These are phyloP conservation scores for Linanthus parryae DNA, from an alignment of 148 eudicot genomes.

Conservation along the genomic window DNA sequence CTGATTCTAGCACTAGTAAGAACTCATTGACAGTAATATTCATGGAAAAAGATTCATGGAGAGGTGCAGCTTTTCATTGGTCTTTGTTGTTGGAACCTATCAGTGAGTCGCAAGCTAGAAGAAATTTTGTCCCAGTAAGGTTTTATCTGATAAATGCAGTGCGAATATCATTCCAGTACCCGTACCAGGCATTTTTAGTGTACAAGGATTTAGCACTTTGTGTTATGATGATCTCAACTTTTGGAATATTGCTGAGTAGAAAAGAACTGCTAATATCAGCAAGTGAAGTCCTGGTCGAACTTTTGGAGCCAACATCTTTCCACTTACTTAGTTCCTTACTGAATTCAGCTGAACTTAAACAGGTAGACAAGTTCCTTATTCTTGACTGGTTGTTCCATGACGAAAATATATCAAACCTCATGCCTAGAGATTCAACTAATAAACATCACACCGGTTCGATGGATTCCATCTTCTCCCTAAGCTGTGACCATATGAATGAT, in stretches of 20 bases:
- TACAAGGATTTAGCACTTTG: constrained; percentile 42
- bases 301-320: constrained; percentile 65
- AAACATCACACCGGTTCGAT: constrained; percentile 14
- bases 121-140: constrained; percentile 79
- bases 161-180: constrained; percentile 72
- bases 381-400: constrained; percentile 60
- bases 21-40: too few species aligned
- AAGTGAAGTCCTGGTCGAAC: constrained; percentile 59
- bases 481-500: constrained; percentile 38
- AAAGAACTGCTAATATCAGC: constrained; percentile 44
- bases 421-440: constrained; percentile 17
- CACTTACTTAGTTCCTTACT: constrained; percentile 72
- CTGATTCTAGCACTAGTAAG: too few species aligned
- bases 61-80: constrained; percentile 81
- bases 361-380: constrained; percentile 49
- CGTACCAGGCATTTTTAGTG: constrained; percentile 57
- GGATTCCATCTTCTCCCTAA: constrained; percentile 35
- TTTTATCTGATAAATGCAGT: constrained; percentile 89
- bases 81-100: constrained; percentile 35
- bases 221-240: constrained; percentile 50
- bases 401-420: constrained; percentile 19
- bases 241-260: constrained; percentile 53
- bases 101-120: constrained; percentile 66
- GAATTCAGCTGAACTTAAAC: constrained; percentile 53
- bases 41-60: constrained; percentile 57